These are phyloP conservation scores for Nothomitra cinnamomea DNA, from an alignment of 2,329 filamentous ascomycete species.

Conservation along the genomic window DNA sequence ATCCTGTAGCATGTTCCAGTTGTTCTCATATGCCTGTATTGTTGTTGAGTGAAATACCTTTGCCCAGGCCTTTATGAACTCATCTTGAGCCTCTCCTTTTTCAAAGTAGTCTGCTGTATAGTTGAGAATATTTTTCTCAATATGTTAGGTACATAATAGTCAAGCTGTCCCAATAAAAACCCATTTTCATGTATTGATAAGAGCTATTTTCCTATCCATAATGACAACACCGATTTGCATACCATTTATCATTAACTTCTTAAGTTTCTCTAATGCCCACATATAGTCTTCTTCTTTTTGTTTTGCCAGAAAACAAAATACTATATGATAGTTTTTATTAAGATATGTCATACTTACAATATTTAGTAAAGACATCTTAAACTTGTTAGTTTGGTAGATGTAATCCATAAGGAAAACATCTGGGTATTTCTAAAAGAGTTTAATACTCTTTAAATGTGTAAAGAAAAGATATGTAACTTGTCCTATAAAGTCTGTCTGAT, in stretches of 20 bases:
- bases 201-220: neutral
- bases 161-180: neutral
- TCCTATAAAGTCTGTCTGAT: no score
- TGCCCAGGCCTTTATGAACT: neutral
- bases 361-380: neutral
- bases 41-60: neutral
- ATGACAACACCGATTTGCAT: neutral
- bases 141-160: neutral
- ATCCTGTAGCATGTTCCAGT: neutral
- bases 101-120: neutral
- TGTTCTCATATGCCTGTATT: no score
- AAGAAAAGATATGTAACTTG: no score
- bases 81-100: neutral
- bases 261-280: neutral
- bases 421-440: no score
- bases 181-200: neutral
- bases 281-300: neutral
- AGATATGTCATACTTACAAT: neutral
- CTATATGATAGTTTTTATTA: neutral
- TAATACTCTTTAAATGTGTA: no score
- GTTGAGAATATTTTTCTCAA: constrained; percentile 1
- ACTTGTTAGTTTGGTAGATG: neutral
- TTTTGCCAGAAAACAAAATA: no score
- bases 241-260: neutral
- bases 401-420: no score